A percentile compares a stretch with the other conserved stretches of the same genome.
These are phyloP conservation scores for Agaricales sp. DNA, from an alignment of 1,284 basidiomycete species.

Conservation along the genomic window DNA sequence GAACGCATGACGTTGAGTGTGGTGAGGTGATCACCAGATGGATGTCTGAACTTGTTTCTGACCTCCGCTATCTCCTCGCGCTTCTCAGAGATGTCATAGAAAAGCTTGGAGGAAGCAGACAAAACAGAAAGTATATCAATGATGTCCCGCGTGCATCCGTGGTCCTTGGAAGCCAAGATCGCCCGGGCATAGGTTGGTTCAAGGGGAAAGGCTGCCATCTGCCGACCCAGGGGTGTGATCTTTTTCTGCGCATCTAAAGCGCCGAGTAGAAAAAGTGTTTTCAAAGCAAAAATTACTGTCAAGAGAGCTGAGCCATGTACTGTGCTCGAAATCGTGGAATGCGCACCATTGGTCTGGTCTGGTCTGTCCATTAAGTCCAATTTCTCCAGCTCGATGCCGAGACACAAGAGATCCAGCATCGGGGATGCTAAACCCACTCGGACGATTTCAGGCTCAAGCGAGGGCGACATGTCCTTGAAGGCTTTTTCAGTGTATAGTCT, in stretches of 20 bases:
- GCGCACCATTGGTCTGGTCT: constrained; percentile 57
- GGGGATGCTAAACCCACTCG: constrained; percentile 78
- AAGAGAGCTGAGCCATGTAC: constrained; percentile 7
- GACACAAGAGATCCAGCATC: constrained; percentile 76
- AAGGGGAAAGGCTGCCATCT: constrained; percentile 79
- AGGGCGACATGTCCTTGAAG: constrained; percentile 54
- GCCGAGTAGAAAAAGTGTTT: constrained; percentile 65
- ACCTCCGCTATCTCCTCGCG: constrained; percentile 64
- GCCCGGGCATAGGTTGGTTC: constrained; percentile 76
- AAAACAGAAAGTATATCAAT: constrained; percentile 75
- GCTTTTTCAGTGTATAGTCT: constrained; percentile 80
- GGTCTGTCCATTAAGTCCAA: constrained; percentile 85
- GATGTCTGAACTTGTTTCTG: constrained; percentile 70
- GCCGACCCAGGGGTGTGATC: constrained; percentile 62
- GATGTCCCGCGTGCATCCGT: constrained; percentile 64
- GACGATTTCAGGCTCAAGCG: constrained; percentile 81
- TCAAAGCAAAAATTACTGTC: constrained; percentile 60
- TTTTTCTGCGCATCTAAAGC: constrained; percentile 57
- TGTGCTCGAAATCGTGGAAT: neutral
- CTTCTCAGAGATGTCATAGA: constrained; percentile 59
- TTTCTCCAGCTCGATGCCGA: constrained; percentile 68
- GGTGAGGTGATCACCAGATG: constrained; percentile 87
- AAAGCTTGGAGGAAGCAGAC: constrained; percentile 67
- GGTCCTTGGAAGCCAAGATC: constrained; percentile 61
- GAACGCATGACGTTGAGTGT: constrained; percentile 78